Percentiles rank a stretch among this genome's conserved stretches.
phyloP scores from a whole-genome alignment of 768 basidiomycete species.

The Lactarius pseudohatsudake region DNA sequence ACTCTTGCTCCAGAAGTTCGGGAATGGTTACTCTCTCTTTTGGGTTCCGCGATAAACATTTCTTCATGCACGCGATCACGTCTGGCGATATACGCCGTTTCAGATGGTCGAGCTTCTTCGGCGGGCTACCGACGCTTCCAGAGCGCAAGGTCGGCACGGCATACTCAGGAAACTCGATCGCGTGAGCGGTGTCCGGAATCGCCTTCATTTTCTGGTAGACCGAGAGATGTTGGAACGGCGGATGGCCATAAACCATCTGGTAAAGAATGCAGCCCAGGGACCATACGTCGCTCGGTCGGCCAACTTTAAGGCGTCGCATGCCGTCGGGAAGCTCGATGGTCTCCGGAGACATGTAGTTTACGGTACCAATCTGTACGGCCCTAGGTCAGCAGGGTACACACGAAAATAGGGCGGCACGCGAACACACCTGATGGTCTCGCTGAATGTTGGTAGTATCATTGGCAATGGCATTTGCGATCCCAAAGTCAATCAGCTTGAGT shows the following conservation, averaged over 20 bases:
- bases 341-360: constrained; percentile 99
- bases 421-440: constrained; percentile 83
- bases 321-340: constrained; percentile 88
- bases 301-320: constrained; percentile 89
- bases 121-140: constrained; percentile 38
- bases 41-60: constrained; percentile 74
- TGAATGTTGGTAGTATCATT: constrained; percentile 99
- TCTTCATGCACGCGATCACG: constrained; percentile 80
- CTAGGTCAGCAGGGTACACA: not conserved
- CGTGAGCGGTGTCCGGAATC: constrained; percentile 75
- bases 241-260: constrained; percentile 95
- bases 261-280: constrained; percentile 97
- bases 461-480: constrained; percentile 98
- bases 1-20: constrained; percentile 77
- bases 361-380: constrained; percentile 76
- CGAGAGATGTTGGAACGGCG: constrained; percentile 85
- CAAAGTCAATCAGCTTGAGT: constrained; percentile 97
- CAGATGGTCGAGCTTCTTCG: constrained; percentile 65
- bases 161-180: constrained; percentile 81
- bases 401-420: not conserved
- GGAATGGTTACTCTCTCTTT: constrained; percentile 88
- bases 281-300: constrained; percentile 96
- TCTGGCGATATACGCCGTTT: constrained; percentile 67
- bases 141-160: constrained; percentile 49
- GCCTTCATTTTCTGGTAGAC: constrained; percentile 91